A percentile compares a stretch with the other conserved stretches of the same genome.
Conservation (phyloP, 495 filamentous ascomycete species). For the Podospora comata region DNA sequence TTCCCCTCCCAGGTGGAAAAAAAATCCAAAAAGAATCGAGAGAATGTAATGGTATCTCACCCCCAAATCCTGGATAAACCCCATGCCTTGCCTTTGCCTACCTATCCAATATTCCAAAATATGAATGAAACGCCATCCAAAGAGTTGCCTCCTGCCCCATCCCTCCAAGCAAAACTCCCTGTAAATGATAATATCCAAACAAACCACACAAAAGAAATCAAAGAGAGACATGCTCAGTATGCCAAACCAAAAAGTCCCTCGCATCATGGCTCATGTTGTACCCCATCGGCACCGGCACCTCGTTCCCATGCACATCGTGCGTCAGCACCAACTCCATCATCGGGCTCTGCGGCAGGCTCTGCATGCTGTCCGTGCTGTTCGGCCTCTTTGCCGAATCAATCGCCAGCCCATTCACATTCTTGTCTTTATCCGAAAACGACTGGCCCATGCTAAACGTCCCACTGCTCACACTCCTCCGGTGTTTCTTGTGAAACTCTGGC, state of each 20-base stretch:
- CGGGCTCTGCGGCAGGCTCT: constrained; percentile 49
- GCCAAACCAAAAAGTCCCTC: constrained; percentile 51
- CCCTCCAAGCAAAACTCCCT: not conserved
- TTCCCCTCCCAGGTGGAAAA: not conserved
- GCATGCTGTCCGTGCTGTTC: constrained; percentile 31
- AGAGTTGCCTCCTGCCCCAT: not conserved
- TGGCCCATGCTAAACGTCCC: constrained; percentile 6
- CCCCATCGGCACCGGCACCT: constrained; percentile 50
- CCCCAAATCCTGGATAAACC: not conserved
- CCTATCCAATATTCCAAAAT: not conserved
- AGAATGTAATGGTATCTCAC: constrained; percentile 3
- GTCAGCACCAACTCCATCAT: constrained; percentile 48
- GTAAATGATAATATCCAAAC: not conserved
- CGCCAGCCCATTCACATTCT: constrained; percentile 9
- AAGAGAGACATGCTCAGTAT: constrained; percentile 39
- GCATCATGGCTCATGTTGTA: constrained; percentile 55
- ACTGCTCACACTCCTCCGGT: constrained; percentile 21
- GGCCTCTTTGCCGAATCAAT: constrained; percentile 22
- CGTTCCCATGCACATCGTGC: constrained; percentile 38
- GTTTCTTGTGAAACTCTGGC: not conserved
- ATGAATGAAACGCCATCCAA: not conserved
- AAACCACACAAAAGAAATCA: not conserved
- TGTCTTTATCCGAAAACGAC: not conserved
- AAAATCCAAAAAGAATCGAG: not conserved
- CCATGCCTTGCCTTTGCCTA: not conserved